These are phyloP conservation scores for Botrytis tulipae DNA, from an alignment of 2,329 filamentous ascomycete species.

Conservation along the genomic window DNA sequence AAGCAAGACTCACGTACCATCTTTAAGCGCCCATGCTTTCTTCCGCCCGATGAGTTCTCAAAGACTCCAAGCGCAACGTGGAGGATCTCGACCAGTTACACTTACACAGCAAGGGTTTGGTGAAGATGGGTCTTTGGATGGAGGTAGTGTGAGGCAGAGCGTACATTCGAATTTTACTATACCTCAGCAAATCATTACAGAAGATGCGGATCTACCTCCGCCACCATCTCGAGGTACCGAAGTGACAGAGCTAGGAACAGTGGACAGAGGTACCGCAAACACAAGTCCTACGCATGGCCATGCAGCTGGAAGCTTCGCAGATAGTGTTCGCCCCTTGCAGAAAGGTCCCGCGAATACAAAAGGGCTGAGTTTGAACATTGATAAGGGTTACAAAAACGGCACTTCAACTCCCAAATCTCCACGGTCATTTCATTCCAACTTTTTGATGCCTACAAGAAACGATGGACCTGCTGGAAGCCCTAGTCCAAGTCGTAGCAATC, in stretches of 20 bases:
- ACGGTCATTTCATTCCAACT: conserved; percentile 72
- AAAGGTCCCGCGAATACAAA: conserved; percentile 40
- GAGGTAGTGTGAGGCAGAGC: conserved; percentile 54
- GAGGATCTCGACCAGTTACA: conserved; percentile 49
- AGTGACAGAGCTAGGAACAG: conserved; percentile 61
- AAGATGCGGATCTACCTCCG: conserved; percentile 53
- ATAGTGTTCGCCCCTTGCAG: conserved; percentile 72
- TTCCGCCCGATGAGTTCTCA: conserved; percentile 97
- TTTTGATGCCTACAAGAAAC: conserved; percentile 61
- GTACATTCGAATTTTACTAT: conserved; percentile 50
- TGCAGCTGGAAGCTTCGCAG: conserved; percentile 62
- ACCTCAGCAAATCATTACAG: conserved; percentile 35
- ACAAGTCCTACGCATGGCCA: conserved; percentile 67
- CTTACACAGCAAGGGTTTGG: conserved; percentile 38
- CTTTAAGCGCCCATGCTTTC: conserved; percentile 84
- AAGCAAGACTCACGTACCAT: conserved; percentile 85
- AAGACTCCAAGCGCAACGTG: conserved; percentile 85
- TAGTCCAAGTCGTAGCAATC: conserved; percentile 54
- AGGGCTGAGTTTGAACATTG: conserved; percentile 57
- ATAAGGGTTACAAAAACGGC: conserved; percentile 56
- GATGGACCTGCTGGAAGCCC: conserved; percentile 49
- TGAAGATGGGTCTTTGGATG: conserved; percentile 46
- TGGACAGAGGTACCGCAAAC: conserved; percentile 70
- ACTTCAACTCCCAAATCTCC: conserved; percentile 63
- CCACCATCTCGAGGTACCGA: conserved; percentile 78